phyloP scores from a whole-genome alignment of 2,329 filamentous ascomycete genomes.

The Hymenoscyphus fraxineus region DNA sequence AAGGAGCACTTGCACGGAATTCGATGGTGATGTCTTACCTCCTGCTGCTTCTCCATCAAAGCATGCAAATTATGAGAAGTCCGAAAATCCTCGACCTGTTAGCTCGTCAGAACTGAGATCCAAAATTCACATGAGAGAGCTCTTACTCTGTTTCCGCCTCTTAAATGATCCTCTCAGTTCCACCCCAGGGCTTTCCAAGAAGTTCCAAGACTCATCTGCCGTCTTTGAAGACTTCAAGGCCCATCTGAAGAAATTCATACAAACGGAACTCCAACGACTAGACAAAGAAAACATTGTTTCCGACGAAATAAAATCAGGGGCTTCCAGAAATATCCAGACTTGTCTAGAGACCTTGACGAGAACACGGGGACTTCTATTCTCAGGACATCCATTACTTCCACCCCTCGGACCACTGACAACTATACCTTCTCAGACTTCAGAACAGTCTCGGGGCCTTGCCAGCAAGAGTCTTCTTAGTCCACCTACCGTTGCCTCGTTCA shows the following conservation, averaged over 20 bases:
- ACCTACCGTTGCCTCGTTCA: background rate
- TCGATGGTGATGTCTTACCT: background rate
- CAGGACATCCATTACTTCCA: too few relatives aligned
- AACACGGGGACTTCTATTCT: background rate
- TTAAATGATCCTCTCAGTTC: constrained; percentile 10
- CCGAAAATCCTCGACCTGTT: background rate
- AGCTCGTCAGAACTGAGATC: background rate
- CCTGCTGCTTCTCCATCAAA: background rate
- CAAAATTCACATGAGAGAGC: constrained; percentile 9
- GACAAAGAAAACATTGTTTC: background rate
- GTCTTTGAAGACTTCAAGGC: background rate
- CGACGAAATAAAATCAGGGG: background rate
- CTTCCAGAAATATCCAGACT: background rate
- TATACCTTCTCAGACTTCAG: too few relatives aligned
- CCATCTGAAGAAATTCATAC: background rate
- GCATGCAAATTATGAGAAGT: background rate
- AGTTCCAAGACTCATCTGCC: background rate
- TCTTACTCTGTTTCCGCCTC: constrained; percentile 15
- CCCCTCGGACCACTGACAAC: too few relatives aligned
- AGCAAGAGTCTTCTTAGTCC: too few relatives aligned
- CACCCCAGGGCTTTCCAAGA: background rate
- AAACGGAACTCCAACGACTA: background rate
- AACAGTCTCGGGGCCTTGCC: too few relatives aligned
- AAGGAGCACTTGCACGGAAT: background rate
- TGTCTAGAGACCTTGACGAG: background rate